Base-by-base conservation (phyloP, 176 grass and related monocot species). In the Oryza australiensis region DNA sequence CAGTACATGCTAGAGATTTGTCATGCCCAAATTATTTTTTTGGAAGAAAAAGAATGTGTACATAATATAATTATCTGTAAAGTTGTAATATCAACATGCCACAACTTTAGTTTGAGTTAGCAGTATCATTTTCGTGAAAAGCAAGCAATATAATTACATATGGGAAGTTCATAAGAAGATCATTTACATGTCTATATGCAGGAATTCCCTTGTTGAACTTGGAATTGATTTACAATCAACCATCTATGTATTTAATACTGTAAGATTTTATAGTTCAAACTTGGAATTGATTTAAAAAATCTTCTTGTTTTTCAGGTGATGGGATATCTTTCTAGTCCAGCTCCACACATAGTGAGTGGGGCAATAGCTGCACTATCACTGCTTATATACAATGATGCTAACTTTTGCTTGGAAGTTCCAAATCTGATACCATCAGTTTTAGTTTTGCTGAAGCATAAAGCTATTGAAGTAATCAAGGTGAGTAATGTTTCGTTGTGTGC, bases 321-420 rank as follows among this genome's bases (percentile, higher is more conserved):
- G 95, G 95, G 95, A 53, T 98, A 98, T 91, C 92, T 98, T 62
- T 93, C 95, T 73, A 91, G 88, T 83, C 80, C 86, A 72, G 94
- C 95, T 86, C 81, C 92, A 68, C 95, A 94, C 72, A 93, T 98
- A 84, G 82, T 92, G 62, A 93, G 95, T 66, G 95, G 95, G 64
- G 92, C 95, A 77, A 84, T 98, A 74, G 94, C 92, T 78, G 95
- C 95, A 68, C 73, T 98, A 73, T 98, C 95, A 71, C 89, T 98
- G 91, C 92, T 98, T 84, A 98, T 94, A 87, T 98, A 98, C 68
- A 94, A 79, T 76, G 92, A 95, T 77, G 92, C 95, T 66, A 82
- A 93, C 45, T 98, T 89, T 86, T 94, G 92, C 81, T 71, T 98
- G 73, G 92, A 78, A 84, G 90, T 98, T 80, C 92, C 95, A 51